Evolutionary conservation across 163 green algal species (phyloP).

Genomic region (Scenedesmus sp.): DNA sequence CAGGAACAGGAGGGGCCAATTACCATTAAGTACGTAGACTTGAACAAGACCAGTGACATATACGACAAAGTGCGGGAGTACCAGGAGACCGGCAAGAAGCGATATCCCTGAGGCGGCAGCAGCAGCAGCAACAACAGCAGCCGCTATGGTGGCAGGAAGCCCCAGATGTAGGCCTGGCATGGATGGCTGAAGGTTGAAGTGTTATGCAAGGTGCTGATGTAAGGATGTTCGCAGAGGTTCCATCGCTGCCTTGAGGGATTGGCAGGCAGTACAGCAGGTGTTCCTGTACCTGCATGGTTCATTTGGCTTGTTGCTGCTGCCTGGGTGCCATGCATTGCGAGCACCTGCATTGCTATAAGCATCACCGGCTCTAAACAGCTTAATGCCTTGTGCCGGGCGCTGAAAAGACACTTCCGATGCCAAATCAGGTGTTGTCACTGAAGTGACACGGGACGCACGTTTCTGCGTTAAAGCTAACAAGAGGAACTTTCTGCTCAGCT

Average conservation of each 20-base stretch:
- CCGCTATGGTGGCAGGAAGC: background rate
- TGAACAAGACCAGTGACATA: conserved; percentile 39
- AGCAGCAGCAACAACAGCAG: background rate
- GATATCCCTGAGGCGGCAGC: conserved; percentile 14
- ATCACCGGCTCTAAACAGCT: too few relatives aligned
- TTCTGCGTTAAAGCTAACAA: background rate
- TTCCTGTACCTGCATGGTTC: background rate
- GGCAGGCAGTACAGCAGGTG: background rate
- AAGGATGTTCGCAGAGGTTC: background rate
- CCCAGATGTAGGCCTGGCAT: background rate
- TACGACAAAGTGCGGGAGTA: conserved; percentile 50
- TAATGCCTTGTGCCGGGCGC: background rate
- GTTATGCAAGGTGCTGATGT: background rate
- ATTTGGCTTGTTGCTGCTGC: background rate
- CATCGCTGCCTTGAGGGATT: background rate
- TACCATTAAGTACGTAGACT: conserved; percentile 40
- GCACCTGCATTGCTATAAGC: too few relatives aligned
- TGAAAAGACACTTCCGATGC: background rate
- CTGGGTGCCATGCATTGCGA: background rate
- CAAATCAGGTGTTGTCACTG: background rate
- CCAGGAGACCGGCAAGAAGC: conserved; percentile 53
- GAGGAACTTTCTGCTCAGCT: background rate
- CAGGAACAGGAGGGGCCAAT: conserved; percentile 20
- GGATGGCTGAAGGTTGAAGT: background rate
- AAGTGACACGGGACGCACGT: conserved; percentile 2